Evolutionary conservation across 495 filamentous ascomycete species (phyloP).

Genomic region (Penicillium antarcticum): DNA sequence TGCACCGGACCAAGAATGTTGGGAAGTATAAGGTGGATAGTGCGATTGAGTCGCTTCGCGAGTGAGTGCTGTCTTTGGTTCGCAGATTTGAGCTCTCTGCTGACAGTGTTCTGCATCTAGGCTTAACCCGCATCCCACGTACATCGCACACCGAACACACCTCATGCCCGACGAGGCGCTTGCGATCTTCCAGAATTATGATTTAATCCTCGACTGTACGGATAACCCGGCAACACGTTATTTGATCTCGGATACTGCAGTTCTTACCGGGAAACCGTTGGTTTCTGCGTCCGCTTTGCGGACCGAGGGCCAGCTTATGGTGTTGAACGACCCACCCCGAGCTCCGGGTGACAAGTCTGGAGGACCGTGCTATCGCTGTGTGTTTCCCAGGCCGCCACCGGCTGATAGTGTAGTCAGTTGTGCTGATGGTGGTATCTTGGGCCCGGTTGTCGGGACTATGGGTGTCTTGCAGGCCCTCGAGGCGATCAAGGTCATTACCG

Average conservation of each 20-base stretch:
- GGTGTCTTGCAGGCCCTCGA: constrained; percentile 88
- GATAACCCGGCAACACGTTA: constrained; percentile 91
- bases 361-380: constrained; percentile 89
- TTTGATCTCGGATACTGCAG: constrained; percentile 84
- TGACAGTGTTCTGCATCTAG: constrained; percentile 23
- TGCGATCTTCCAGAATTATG: constrained; percentile 62
- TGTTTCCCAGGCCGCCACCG: constrained; percentile 85
- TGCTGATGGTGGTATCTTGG: constrained; percentile 87
- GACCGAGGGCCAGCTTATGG: constrained; percentile 85
- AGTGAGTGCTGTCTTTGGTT: constrained; percentile 41
- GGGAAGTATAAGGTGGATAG: constrained; percentile 82
- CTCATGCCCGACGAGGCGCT: constrained; percentile 64
- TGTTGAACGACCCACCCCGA: constrained; percentile 58
- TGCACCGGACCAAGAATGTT: constrained; percentile 67
- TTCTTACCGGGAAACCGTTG: constrained; percentile 73
- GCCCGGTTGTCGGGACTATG: constrained; percentile 92
- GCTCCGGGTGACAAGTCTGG: constrained; percentile 45
- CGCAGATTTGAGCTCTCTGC: not conserved
- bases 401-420: constrained; percentile 74
- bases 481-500: constrained; percentile 74
- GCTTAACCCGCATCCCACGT: constrained; percentile 66
- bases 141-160: constrained; percentile 56
- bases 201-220: constrained; percentile 89
- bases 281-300: constrained; percentile 84
- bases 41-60: constrained; percentile 61